Conservation (phyloP, 108 stramenopile species). For the Nitzschia sp. region DNA sequence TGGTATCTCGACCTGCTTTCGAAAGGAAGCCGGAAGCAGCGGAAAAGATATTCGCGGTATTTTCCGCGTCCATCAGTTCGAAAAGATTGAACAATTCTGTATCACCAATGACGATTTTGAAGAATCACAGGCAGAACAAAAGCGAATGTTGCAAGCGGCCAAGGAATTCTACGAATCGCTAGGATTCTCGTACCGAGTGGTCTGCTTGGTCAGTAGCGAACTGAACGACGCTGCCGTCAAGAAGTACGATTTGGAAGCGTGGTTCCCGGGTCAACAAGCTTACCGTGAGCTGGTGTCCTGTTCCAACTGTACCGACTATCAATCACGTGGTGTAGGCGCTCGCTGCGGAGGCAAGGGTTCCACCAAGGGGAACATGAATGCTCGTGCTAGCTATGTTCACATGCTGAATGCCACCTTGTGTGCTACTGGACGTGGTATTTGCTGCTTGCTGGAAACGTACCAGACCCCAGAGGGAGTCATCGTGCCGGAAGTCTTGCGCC, state of each 20-base stretch:
- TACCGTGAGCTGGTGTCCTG: conserved; percentile 98
- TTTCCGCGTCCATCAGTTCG: conserved; percentile 99
- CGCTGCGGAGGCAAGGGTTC: conserved; percentile 90
- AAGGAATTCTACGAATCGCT: conserved; percentile 97
- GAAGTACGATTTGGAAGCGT: conserved; percentile 99
- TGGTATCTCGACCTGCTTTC: conserved; percentile 98
- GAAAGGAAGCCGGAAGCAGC: conserved; percentile 98
- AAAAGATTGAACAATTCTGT: conserved; percentile 99
- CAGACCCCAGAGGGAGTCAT: conserved; percentile 93
- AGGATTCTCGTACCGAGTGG: conserved; percentile 95
- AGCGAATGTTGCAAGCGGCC: conserved; percentile 84
- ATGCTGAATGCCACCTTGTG: conserved; percentile 98
- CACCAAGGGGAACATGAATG: conserved; percentile 75
- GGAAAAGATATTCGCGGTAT: conserved; percentile 99
- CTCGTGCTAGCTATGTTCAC: conserved; percentile 88
- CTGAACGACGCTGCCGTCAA: conserved; percentile 99
- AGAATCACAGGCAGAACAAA: conserved; percentile 88
- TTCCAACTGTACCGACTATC: conserved; percentile 99
- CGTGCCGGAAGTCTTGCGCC: conserved; percentile 94
- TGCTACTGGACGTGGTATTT: conserved; percentile 98
- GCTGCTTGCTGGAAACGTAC: conserved; percentile 96
- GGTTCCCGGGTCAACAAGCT: conserved; percentile 98
- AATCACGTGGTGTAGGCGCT: conserved; percentile 94
- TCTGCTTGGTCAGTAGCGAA: conserved; percentile 96
- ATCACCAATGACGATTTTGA: conserved; percentile 94